These are phyloP conservation scores for Fusarium setosum DNA, from an alignment of 2,329 filamentous ascomycete species.

Conservation along the genomic window DNA sequence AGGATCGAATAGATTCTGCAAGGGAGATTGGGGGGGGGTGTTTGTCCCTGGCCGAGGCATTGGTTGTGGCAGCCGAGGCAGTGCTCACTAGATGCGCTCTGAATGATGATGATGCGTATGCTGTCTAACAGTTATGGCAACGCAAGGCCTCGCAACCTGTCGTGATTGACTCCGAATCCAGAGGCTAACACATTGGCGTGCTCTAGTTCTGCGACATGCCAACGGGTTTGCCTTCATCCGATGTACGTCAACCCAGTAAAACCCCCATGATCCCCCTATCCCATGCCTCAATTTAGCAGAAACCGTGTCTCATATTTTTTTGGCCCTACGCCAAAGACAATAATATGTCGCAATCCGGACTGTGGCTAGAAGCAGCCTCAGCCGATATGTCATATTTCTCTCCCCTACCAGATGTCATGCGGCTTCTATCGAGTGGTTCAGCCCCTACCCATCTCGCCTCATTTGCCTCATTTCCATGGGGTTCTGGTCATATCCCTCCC, in stretches of 20 bases:
- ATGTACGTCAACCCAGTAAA: too few species aligned
- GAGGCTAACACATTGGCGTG: background rate
- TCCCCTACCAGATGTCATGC: conserved; percentile 3
- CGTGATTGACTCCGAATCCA: background rate
- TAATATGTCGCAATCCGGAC: conserved; percentile 7
- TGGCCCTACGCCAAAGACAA: background rate
- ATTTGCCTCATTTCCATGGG: background rate
- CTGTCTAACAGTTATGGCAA: too few species aligned
- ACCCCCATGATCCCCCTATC: conserved; percentile 13
- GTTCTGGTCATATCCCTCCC: too few species aligned
- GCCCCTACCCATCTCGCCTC: conserved; percentile 5
- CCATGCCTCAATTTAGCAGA: background rate
- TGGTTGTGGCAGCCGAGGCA: conserved; percentile 8
- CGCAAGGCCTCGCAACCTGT: too few species aligned
- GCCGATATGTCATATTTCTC: conserved; percentile 21
- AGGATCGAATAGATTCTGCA: conserved; percentile 27
- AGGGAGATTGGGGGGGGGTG: conserved; percentile 11
- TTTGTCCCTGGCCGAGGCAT: conserved; percentile 7
- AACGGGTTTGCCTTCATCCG: background rate
- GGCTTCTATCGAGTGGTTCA: background rate
- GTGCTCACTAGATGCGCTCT: conserved; percentile 13
- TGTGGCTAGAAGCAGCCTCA: conserved; percentile 21
- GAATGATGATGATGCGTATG: too few species aligned
- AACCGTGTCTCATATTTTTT: background rate
- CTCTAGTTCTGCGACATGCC: background rate